phyloP scores from a whole-genome alignment of 2,329 filamentous ascomycete genomes.

The Corinectria fuckeliana region DNA sequence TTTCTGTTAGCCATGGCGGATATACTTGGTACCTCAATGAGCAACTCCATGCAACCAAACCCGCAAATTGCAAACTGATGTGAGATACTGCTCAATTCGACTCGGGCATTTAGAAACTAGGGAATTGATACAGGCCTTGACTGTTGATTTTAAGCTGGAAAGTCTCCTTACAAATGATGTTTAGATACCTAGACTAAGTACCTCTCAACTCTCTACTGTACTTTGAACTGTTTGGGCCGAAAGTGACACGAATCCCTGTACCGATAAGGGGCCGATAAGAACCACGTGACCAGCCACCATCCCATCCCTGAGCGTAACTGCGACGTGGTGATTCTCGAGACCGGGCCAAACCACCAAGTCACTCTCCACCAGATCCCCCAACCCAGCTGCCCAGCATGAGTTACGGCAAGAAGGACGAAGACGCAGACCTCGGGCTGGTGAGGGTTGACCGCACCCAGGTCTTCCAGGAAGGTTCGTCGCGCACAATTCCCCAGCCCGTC shows the following conservation, averaged over 20 bases:
- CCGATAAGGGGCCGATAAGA: conserved; percentile 37
- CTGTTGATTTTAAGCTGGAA: no score
- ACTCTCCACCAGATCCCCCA: conserved; percentile 42
- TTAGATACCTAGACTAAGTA: no score
- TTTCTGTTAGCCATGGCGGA: no score
- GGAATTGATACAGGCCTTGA: no score
- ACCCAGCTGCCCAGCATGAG: conserved; percentile 72
- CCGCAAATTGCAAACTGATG: no score
- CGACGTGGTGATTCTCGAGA: conserved; percentile 49
- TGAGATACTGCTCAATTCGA: no score
- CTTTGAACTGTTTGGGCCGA: neutral
- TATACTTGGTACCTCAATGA: no score
- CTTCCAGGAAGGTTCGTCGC: conserved; percentile 89
- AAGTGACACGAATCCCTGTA: conserved; percentile 38
- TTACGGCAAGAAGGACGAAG: conserved; percentile 99
- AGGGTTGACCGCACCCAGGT: conserved; percentile 98
- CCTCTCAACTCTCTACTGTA: no score
- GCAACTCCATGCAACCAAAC: no score
- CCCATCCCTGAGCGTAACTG: conserved; percentile 45
- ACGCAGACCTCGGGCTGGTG: conserved; percentile 90
- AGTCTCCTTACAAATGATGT: no score
- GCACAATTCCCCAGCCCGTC: conserved; percentile 38
- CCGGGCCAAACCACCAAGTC: conserved; percentile 43
- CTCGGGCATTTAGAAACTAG: no score
- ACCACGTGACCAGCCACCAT: conserved; percentile 45